phyloP scores from a whole-genome alignment of 1,139 yeast species.

The Yamadazyma triangularis region DNA sequence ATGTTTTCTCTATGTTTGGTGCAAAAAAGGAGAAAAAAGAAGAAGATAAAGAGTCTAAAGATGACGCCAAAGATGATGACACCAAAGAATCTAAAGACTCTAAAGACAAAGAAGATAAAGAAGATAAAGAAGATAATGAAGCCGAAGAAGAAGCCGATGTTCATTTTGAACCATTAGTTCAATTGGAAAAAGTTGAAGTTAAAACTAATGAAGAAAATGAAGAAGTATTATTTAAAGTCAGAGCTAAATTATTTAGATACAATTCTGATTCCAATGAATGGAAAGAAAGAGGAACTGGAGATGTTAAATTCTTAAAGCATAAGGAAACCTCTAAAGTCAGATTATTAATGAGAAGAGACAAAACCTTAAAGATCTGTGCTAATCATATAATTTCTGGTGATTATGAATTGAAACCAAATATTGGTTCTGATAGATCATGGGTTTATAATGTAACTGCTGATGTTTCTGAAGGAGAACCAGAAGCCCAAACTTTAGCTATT shows the following conservation, averaged over 20 bases:
- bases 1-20: constrained; percentile 88
- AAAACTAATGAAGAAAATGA: constrained; percentile 97
- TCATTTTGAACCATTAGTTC: constrained; percentile 94
- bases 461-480: constrained; percentile 92
- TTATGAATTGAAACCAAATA: constrained; percentile 83
- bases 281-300: constrained; percentile 99
- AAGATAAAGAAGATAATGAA: constrained; percentile 45
- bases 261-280: constrained; percentile 83
- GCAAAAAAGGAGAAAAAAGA: constrained; percentile 68
- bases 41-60: constrained; percentile 26
- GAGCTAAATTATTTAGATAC: constrained; percentile 94
- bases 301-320: constrained; percentile 91
- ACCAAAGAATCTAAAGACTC: constrained; percentile 26
- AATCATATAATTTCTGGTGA: constrained; percentile 89
- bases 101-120: too few species aligned
- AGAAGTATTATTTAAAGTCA: constrained; percentile 78
- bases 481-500: constrained; percentile 94
- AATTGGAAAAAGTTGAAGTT: constrained; percentile 85
- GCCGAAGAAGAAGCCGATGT: constrained; percentile 91
- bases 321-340: constrained; percentile 77
- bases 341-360: constrained; percentile 97
- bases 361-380: constrained; percentile 96
- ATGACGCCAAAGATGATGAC: constrained; percentile 31
- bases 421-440: constrained; percentile 98
- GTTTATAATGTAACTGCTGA: constrained; percentile 94